Base-by-base conservation (phyloP, 129 eudicot genomes). In the Centrapalus pauciflorus region DNA sequence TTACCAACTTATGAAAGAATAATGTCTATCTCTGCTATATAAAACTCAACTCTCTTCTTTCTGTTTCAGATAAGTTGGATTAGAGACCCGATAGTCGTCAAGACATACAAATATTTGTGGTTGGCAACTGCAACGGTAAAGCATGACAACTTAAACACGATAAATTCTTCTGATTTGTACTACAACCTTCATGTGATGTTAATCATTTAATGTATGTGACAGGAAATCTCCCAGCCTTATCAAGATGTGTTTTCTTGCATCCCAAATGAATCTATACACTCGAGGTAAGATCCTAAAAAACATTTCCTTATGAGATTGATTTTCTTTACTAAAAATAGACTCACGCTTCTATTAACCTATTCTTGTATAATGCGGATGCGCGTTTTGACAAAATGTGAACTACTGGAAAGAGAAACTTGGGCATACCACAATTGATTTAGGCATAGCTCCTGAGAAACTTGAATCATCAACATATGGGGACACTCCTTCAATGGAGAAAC, bases 251-350 rank as follows among this genome's bases (percentile, higher is more conserved):
- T 93, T 82, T 75, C 83, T 63, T 93, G 96, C 74, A 74, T 86
- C 71, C 98, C 98, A 13, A 93, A 86, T 58, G 96, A 93, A 76
- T 69, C 77, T 66, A 85, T 84, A 71, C 95, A 74, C 81, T 93
- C 98, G 61, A 93, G 96, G 98, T 92, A 81, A 55, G n/a, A n/a
- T n/a, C n/a, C n/a, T n/a, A n/a, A n/a, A n/a, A n/a, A 24, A 37
- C 27, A 7, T 50, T 32, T 24, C 27, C 21, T 38, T 5, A 21
- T 16, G 8, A 17, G n/a, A n/a, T n/a, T n/a, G n/a, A 66, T 65
- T 19, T 61, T 41, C 23, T 27, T 58, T 27, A 20, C 33, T 19
- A 23, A n/a, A 9, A 61, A 26, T 46, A 25, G 7, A 38, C 46
- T 14, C 4, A 20, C 13, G 7, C 23, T n/a, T 34, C 11, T 24